A percentile compares a stretch with the other conserved stretches of the same genome.
phyloP scores from a whole-genome alignment of 2,329 filamentous ascomycete species.

The Penicillium sp. region DNA sequence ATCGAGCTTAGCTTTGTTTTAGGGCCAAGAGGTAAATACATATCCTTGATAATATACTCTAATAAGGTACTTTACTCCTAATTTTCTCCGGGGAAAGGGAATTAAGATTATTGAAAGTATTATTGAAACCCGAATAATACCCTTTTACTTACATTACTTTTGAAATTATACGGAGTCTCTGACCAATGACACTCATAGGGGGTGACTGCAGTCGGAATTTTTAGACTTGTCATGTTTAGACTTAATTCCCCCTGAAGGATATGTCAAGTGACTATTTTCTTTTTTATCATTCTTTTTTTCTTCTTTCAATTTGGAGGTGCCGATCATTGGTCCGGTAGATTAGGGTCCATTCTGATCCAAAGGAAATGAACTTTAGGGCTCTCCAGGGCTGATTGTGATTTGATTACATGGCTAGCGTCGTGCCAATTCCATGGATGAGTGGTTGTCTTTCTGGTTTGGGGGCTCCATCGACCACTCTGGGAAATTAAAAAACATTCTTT shows the following conservation, averaged over 20 bases:
- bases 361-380: constrained; percentile 1
- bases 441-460: background rate
- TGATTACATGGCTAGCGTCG: constrained; percentile 25
- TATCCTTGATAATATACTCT: background rate
- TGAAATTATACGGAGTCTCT: background rate
- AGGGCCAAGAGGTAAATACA: background rate
- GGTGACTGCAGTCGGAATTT: constrained; percentile 6
- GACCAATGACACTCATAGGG: background rate
- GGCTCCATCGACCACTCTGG: background rate
- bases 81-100: background rate
- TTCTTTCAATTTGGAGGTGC: background rate
- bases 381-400: constrained; percentile 23
- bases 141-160: background rate
- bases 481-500: constrained; percentile 6
- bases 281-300: background rate
- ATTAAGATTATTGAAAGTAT: background rate
- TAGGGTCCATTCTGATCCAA: constrained; percentile 6
- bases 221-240: constrained; percentile 20
- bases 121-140: background rate
- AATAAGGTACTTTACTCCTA: background rate
- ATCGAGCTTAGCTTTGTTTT: background rate
- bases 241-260: constrained; percentile 8
- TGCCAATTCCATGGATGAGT: constrained; percentile 25
- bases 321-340: constrained; percentile 10
- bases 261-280: constrained; percentile 9